These are phyloP conservation scores for Nicotiana obtusifolia DNA, from an alignment of 257 asterid genomes.

Conservation along the genomic window DNA sequence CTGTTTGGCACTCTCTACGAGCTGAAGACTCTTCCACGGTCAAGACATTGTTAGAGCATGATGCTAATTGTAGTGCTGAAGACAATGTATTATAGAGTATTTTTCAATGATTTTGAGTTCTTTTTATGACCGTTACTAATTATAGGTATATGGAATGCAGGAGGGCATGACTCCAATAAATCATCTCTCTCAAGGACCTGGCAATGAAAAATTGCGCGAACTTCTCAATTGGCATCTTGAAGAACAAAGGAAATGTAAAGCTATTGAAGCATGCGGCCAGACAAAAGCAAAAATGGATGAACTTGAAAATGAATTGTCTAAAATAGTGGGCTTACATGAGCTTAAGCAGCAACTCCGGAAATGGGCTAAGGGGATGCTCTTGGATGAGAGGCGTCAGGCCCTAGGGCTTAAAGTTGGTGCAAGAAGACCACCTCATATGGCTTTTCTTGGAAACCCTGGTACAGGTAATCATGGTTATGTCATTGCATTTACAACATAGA, in stretches of 20 bases:
- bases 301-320: conserved; percentile 63
- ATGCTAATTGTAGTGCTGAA: conserved; percentile 84
- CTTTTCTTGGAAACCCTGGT: conserved; percentile 94
- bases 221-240: conserved; percentile 63
- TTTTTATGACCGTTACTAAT: conserved; percentile 28
- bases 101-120: not conserved
- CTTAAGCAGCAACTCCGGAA: conserved; percentile 65
- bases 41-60: conserved; percentile 63
- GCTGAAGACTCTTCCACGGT: conserved; percentile 75
- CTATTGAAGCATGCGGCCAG: conserved; percentile 79
- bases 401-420: conserved; percentile 76
- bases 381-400: conserved; percentile 79
- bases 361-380: conserved; percentile 93
- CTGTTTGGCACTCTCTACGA: conserved; percentile 93
- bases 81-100: conserved; percentile 47
- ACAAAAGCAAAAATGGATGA: conserved; percentile 76
- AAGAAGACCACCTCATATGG: conserved; percentile 89
- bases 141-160: conserved; percentile 37
- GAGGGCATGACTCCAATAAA: conserved; percentile 84
- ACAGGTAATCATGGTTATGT: conserved; percentile 42
- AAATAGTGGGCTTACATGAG: conserved; percentile 59
- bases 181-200: conserved; percentile 82
- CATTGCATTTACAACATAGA: not conserved
- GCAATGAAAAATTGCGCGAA: conserved; percentile 57
- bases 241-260: conserved; percentile 67